phyloP scores from a whole-genome alignment of 148 eudicot species.

The Cornus controversa region DNA sequence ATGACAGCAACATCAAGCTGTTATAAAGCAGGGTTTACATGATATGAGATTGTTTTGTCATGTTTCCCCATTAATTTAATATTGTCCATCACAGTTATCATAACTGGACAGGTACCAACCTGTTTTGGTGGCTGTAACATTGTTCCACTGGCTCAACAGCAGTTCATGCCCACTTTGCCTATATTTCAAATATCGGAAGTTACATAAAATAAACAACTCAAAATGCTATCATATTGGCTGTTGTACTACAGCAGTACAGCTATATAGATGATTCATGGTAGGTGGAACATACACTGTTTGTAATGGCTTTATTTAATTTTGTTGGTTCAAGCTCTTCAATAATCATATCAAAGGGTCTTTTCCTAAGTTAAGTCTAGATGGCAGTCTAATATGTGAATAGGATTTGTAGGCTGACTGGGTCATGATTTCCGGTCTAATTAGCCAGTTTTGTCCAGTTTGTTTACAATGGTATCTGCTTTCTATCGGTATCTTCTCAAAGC shows the following conservation, averaged over 20 bases:
- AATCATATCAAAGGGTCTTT: background rate
- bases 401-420: background rate
- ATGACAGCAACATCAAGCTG: background rate
- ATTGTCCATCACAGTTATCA: background rate
- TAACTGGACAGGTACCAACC: background rate
- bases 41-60: background rate
- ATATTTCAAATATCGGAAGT: no score
- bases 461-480: background rate
- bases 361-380: background rate
- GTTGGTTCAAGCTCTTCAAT: background rate
- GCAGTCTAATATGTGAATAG: background rate
- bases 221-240: background rate
- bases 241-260: background rate
- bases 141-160: background rate
- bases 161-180: background rate
- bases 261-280: no score
- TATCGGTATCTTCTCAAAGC: background rate
- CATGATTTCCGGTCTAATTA: background rate
- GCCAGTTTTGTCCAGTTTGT: background rate
- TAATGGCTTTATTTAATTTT: no score
- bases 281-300: no score
- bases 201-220: background rate
- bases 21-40: background rate
- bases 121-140: background rate
- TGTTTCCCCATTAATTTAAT: slow-evolving; percentile 8